A percentile compares a stretch with the other conserved stretches of the same genome.
Conservation (phyloP, 179 eudicot species). For the Silene noctiflora region DNA sequence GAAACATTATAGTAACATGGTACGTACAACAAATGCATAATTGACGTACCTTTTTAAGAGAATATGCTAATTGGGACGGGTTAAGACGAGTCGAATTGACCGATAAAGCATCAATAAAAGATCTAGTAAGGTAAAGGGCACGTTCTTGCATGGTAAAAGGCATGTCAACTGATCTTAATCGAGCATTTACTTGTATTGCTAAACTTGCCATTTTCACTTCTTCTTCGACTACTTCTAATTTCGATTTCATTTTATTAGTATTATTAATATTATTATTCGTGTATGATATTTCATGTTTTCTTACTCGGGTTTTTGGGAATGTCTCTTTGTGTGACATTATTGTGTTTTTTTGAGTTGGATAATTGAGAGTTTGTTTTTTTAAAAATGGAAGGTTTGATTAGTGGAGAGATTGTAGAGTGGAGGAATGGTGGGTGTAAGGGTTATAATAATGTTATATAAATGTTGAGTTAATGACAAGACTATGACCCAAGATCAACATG, state of each 20-base stretch:
- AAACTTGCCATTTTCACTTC: conserved; percentile 6
- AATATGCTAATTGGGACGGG: conserved; percentile 12
- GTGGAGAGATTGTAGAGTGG: not conserved
- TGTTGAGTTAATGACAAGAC: conserved; percentile 1
- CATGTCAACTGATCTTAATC: conserved; percentile 13
- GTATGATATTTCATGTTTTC: not conserved
- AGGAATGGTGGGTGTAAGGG: not conserved
- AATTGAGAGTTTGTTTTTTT: not conserved
- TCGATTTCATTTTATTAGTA: too few relatives aligned
- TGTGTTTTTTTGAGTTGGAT: not conserved
- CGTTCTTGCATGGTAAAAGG: conserved; percentile 23
- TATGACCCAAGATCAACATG: conserved; percentile 16
- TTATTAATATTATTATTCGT: not conserved
- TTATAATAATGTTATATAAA: not conserved
- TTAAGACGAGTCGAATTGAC: not conserved
- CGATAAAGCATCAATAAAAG: conserved; percentile 11
- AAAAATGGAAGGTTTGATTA: not conserved
- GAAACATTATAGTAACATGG: too few relatives aligned
- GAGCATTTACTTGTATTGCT: conserved; percentile 3
- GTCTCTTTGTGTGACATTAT: not conserved
- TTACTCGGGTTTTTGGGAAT: conserved; percentile 2
- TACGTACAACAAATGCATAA: not conserved
- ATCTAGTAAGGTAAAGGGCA: conserved; percentile 17
- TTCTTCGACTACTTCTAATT: not conserved
- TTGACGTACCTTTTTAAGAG: conserved; percentile 14